Conservation (phyloP, 495 filamentous ascomycete genomes). For the Penicillium subrubescens region DNA sequence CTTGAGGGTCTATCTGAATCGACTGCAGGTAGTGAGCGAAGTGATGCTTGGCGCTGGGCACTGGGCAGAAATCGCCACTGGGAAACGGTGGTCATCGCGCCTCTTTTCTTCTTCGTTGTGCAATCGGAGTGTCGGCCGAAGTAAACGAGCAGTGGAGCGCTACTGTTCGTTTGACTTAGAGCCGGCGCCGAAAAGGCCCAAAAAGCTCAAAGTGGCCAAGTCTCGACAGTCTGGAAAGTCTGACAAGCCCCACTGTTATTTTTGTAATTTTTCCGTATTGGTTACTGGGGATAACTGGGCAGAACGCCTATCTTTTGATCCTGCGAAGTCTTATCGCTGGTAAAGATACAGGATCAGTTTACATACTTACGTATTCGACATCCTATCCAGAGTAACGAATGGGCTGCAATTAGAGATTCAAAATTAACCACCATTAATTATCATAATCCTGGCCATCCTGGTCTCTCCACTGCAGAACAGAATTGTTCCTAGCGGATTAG, state of each 20-base stretch:
- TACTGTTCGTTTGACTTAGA: neutral
- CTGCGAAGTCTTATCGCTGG: neutral
- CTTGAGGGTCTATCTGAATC: neutral
- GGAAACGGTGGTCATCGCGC: neutral
- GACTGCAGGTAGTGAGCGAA: neutral
- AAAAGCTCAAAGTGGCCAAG: neutral
- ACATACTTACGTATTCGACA: neutral
- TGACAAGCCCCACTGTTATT: neutral
- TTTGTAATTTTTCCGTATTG: neutral
- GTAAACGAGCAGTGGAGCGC: neutral
- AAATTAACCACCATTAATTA: neutral
- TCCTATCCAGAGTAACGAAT: too few species aligned
- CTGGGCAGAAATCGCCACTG: constrained; percentile 2
- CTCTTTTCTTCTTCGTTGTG: neutral
- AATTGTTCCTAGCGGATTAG: neutral
- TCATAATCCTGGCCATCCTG: neutral
- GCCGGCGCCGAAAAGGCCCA: neutral
- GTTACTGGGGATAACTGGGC: neutral
- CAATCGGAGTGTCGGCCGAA: constrained; percentile 20
- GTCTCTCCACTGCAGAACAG: neutral
- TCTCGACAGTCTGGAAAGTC: neutral
- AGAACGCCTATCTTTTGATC: neutral
- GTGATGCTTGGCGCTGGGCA: neutral
- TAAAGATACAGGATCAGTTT: neutral
- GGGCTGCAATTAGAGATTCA: too few species aligned